Percentiles rank a stretch among this genome's conserved stretches.
These are phyloP conservation scores for Sporothrix brasiliensis DNA, from an alignment of 2,329 filamentous ascomycete species.

Conservation along the genomic window DNA sequence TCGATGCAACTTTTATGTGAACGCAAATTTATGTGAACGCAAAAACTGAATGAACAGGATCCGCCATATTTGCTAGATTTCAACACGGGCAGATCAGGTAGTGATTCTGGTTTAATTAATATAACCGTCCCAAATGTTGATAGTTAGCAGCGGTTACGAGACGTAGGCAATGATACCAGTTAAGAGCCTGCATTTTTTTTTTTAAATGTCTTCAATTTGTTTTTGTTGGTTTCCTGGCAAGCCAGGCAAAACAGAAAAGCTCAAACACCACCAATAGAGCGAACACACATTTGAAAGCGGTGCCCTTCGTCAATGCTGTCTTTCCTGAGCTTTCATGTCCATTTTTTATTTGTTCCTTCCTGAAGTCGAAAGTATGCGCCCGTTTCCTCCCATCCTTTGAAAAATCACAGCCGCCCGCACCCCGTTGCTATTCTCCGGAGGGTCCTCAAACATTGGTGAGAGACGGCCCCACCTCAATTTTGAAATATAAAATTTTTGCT, in stretches of 20 bases:
- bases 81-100: no score
- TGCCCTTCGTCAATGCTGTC: constrained; percentile 1
- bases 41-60: neutral
- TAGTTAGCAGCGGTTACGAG: neutral
- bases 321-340: neutral
- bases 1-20: neutral
- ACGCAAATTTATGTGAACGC: neutral
- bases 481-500: neutral
- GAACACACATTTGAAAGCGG: neutral
- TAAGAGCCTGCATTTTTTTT: neutral
- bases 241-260: constrained; percentile 24
- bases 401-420: constrained; percentile 16
- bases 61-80: no score
- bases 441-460: neutral
- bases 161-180: neutral
- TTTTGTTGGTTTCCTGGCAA: constrained; percentile 24
- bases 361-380: constrained; percentile 20
- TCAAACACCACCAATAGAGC: neutral
- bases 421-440: constrained; percentile 1
- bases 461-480: constrained; percentile 2
- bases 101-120: no score
- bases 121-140: neutral
- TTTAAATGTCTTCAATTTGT: constrained; percentile 28
- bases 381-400: constrained; percentile 24
- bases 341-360: constrained; percentile 14